A percentile compares a stretch with the other conserved stretches of the same genome.
Evolutionary conservation across 1,284 basidiomycete genomes (phyloP).

Genomic region (Puccinia hordei): DNA sequence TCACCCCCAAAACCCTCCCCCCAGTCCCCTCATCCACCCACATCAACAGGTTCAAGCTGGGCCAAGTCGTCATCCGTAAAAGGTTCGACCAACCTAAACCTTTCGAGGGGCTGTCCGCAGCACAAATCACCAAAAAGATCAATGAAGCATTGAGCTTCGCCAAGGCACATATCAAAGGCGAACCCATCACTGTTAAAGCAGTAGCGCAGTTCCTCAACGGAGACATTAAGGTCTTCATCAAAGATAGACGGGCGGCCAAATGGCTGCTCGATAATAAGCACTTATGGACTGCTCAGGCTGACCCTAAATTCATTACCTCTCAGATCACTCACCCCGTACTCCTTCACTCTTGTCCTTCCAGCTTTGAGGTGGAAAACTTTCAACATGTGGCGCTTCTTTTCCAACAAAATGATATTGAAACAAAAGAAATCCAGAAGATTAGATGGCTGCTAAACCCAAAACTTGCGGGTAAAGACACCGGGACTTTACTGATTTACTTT

Average conservation of each 20-base stretch:
- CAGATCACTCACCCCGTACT: not conserved
- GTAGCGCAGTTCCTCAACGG: not conserved
- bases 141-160: not conserved
- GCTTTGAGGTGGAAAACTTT: not conserved
- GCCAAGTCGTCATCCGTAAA: too few species aligned
- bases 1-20: not conserved
- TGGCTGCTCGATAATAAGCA: slow-evolving; percentile 13
- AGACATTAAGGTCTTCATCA: too few species aligned
- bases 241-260: not conserved
- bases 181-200: not conserved
- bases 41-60: too few species aligned
- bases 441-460: slow-evolving; percentile 9
- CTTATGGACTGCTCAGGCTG: not conserved
- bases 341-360: not conserved
- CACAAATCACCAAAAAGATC: too few species aligned
- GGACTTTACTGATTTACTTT: not conserved
- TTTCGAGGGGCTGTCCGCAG: too few species aligned
- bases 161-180: not conserved
- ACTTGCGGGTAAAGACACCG: not conserved
- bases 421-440: not conserved
- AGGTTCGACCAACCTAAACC: too few species aligned
- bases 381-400: not conserved
- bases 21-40: not conserved
- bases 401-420: slow-evolving; percentile 19
- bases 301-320: not conserved